Conservation (phyloP, 768 basidiomycete genomes). For the Auricularia sp. region DNA sequence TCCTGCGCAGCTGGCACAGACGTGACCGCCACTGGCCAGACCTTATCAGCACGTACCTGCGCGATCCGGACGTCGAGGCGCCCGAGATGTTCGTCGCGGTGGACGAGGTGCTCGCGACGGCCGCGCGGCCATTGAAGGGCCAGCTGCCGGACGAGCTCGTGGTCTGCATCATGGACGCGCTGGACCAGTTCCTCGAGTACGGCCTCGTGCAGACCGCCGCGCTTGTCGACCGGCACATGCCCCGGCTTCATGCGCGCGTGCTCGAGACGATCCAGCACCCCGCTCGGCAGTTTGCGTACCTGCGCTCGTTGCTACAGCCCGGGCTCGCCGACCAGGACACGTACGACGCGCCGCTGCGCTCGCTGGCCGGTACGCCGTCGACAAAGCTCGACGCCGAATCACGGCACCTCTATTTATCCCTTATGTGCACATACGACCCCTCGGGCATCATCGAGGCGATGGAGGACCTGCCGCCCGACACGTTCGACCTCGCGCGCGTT, state of each 20-base stretch:
- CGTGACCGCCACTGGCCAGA: slow-evolving; percentile 68
- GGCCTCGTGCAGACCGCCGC: slow-evolving; percentile 59
- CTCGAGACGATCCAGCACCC: slow-evolving; percentile 37
- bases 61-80: slow-evolving; percentile 53
- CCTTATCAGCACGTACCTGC: slow-evolving; percentile 62
- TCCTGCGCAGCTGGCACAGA: slow-evolving; percentile 71
- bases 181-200: slow-evolving; percentile 53
- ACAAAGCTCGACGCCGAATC: slow-evolving; percentile 38
- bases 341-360: slow-evolving; percentile 7
- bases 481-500: slow-evolving; percentile 46
- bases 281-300: slow-evolving; percentile 60
- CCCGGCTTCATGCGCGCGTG: slow-evolving; percentile 55
- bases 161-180: slow-evolving; percentile 40
- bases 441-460: slow-evolving; percentile 52
- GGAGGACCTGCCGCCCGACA: slow-evolving; percentile 38
- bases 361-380: slow-evolving; percentile 23
- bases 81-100: slow-evolving; percentile 56
- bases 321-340: slow-evolving; percentile 28
- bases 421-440: slow-evolving; percentile 68
- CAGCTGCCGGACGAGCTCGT: slow-evolving; percentile 46
- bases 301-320: slow-evolving; percentile 60
- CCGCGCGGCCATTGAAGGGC: slow-evolving; percentile 37
- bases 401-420: slow-evolving; percentile 51
- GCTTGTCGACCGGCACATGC: slow-evolving; percentile 59
- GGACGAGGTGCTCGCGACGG: slow-evolving; percentile 46